These are phyloP conservation scores for Backusella sp. DNA, from an alignment of 192 early-diverging fungal species.

Conservation along the genomic window DNA sequence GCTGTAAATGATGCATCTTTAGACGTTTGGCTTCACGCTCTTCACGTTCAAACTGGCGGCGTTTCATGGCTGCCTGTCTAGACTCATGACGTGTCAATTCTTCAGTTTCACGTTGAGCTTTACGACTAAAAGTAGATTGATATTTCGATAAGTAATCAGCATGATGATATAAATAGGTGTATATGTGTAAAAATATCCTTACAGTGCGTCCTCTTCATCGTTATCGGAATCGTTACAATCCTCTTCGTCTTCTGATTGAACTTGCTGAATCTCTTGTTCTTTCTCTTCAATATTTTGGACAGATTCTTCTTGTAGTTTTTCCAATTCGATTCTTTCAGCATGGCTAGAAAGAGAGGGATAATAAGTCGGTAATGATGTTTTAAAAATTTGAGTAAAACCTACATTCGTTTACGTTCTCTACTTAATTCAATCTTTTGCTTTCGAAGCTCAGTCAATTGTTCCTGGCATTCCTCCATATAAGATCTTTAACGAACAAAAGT, in stretches of 20 bases:
- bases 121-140: not conserved
- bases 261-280: not conserved
- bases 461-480: conserved; percentile 74
- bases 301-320: conserved; percentile 25
- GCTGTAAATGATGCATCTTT: conserved; percentile 42
- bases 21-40: conserved; percentile 40
- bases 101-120: conserved; percentile 20
- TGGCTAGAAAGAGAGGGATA: conserved; percentile 6
- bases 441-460: conserved; percentile 66
- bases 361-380: too few species aligned
- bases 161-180: not conserved
- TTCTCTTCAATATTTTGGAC: not conserved
- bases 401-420: conserved; percentile 64
- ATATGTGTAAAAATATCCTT: not conserved
- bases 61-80: conserved; percentile 45
- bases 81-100: conserved; percentile 36
- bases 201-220: conserved; percentile 30
- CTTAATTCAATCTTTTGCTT: conserved; percentile 74
- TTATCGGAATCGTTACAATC: conserved; percentile 29
- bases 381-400: conserved; percentile 26
- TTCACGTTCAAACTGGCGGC: conserved; percentile 49
- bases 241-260: conserved; percentile 5
- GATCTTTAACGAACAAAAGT: conserved; percentile 34
- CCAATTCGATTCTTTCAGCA: conserved; percentile 45
- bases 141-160: not conserved